These are phyloP conservation scores for Byssochlamys sp. DNA, from an alignment of 2,329 filamentous ascomycete genomes.

Conservation along the genomic window DNA sequence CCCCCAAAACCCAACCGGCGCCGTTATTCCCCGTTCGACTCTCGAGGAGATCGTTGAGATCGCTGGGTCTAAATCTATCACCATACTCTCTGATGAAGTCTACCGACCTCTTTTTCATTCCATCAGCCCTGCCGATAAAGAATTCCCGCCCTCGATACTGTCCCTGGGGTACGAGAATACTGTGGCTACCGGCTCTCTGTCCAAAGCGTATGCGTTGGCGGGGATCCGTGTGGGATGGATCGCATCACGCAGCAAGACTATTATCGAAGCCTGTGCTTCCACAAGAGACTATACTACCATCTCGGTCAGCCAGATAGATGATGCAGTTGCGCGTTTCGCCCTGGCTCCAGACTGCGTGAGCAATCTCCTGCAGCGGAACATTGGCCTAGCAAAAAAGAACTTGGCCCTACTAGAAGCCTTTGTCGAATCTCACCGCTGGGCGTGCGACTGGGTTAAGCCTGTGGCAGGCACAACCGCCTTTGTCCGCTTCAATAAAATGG, in stretches of 20 bases:
- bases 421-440: slow-evolving; percentile 53
- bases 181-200: slow-evolving; percentile 70
- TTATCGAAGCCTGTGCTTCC: slow-evolving; percentile 55
- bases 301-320: slow-evolving; percentile 72
- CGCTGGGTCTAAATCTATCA: slow-evolving; percentile 54
- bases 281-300: slow-evolving; percentile 79
- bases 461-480: slow-evolving; percentile 73
- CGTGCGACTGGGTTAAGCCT: slow-evolving; percentile 63
- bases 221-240: slow-evolving; percentile 79
- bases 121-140: slow-evolving; percentile 43
- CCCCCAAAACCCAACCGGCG: slow-evolving; percentile 73
- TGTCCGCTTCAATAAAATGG: slow-evolving; percentile 55
- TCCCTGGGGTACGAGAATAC: slow-evolving; percentile 62
- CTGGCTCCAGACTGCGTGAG: slow-evolving; percentile 57
- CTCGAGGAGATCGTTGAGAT: slow-evolving; percentile 55
- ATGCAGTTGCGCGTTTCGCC: slow-evolving; percentile 66
- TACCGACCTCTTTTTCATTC: slow-evolving; percentile 75
- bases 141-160: slow-evolving; percentile 58
- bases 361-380: slow-evolving; percentile 53
- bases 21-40: slow-evolving; percentile 53
- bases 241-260: slow-evolving; percentile 52
- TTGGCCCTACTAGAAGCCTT: slow-evolving; percentile 57
- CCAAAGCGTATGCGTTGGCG: slow-evolving; percentile 74
- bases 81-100: slow-evolving; percentile 68
- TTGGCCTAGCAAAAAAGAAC: slow-evolving; percentile 59